phyloP scores from a whole-genome alignment of 2,329 filamentous ascomycete genomes.

The Trichoderma aggressivum region DNA sequence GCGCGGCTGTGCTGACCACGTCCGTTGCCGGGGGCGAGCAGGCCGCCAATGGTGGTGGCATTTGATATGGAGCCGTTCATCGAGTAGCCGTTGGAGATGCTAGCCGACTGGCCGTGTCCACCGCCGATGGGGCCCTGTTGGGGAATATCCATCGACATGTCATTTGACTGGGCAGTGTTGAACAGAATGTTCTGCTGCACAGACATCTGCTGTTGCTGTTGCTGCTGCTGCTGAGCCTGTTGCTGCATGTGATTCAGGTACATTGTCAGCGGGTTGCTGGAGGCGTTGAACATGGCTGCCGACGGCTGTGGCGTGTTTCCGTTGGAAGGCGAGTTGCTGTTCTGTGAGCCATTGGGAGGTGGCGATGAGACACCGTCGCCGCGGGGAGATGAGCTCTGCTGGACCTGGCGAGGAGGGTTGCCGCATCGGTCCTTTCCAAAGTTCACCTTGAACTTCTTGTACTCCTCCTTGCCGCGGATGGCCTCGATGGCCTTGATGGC shows the following conservation, averaged over 20 bases:
- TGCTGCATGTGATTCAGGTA: slow-evolving; percentile 82
- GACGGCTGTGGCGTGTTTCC: slow-evolving; percentile 59
- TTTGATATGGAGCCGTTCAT: slow-evolving; percentile 53
- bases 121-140: slow-evolving; percentile 59
- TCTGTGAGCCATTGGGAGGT: slow-evolving; percentile 57
- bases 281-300: slow-evolving; percentile 73
- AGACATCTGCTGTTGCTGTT: slow-evolving; percentile 66
- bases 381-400: slow-evolving; percentile 65
- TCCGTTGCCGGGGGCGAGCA: slow-evolving; percentile 67
- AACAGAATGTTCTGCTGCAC: slow-evolving; percentile 81
- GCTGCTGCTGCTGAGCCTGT: slow-evolving; percentile 69
- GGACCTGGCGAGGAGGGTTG: slow-evolving; percentile 87
- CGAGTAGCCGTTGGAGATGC: slow-evolving; percentile 62
- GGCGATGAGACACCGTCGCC: slow-evolving; percentile 59
- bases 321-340: slow-evolving; percentile 54
- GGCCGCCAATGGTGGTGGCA: slow-evolving; percentile 69
- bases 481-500: slow-evolving; percentile 99
- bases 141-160: slow-evolving; percentile 56
- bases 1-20: slow-evolving; percentile 70
- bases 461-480: slow-evolving; percentile 89
- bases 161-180: slow-evolving; percentile 62
- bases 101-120: slow-evolving; percentile 63
- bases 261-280: slow-evolving; percentile 86
- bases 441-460: slow-evolving; percentile 98
- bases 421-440: slow-evolving; percentile 98